Percentiles rank a stretch among this genome's conserved stretches.
phyloP scores from a whole-genome alignment of 306 rosid genomes.

The Malus orientalis region DNA sequence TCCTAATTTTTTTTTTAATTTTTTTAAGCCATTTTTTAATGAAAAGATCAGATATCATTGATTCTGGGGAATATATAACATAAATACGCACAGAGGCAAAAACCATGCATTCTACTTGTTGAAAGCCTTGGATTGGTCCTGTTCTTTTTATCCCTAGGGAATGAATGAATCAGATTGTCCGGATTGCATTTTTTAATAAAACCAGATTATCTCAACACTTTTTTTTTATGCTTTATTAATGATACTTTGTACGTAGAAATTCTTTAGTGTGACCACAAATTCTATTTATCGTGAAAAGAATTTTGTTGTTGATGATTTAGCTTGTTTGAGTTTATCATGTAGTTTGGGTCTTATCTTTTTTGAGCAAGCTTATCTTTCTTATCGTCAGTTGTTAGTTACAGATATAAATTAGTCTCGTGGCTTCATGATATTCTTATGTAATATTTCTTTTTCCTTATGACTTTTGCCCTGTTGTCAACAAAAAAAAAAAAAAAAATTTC shows the following conservation, averaged over 20 bases:
- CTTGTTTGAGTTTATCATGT: no score
- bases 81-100: neutral
- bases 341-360: no score
- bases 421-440: no score
- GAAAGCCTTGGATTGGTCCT: conserved; percentile 20
- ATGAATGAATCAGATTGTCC: conserved; percentile 24
- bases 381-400: no score
- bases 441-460: no score
- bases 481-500: no score
- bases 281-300: no score
- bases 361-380: no score
- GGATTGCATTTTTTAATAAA: conserved; percentile 24
- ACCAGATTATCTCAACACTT: conserved; percentile 22
- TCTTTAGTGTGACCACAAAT: no score
- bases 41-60: neutral
- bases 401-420: no score
- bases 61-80: conserved; percentile 4
- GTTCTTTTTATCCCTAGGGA: conserved; percentile 19
- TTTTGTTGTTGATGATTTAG: no score
- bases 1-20: neutral
- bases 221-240: conserved; percentile 5
- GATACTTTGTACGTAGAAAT: conserved; percentile 9
- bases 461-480: no score
- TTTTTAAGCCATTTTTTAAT: neutral
- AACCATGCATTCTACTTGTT: conserved; percentile 10